A percentile compares a stretch with the other conserved stretches of the same genome.
Evolutionary conservation across 1,139 yeast genomes (phyloP).

Genomic region (Meyerozyma guilliermondii): DNA sequence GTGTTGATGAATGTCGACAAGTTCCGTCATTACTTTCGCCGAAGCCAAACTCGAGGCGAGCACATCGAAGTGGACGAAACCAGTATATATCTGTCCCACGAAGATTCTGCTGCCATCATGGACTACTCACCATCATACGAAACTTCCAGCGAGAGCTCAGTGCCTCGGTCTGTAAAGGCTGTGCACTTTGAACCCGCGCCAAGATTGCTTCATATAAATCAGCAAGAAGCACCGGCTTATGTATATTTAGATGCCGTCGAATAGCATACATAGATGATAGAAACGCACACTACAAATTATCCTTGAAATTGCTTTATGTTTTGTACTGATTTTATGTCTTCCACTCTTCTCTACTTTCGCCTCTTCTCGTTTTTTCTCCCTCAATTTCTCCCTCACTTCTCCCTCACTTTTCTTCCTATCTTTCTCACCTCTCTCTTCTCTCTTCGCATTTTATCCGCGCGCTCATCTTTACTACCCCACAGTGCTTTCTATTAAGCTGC

Average conservation of each 20-base stretch:
- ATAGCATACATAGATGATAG: neutral
- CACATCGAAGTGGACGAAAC: neutral
- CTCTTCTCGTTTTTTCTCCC: too few species aligned
- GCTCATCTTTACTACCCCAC: neutral
- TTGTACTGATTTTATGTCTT: too few species aligned
- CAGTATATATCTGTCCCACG: conserved; percentile 17
- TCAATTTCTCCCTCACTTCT: too few species aligned
- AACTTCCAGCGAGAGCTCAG: neutral
- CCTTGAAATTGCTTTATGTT: too few species aligned
- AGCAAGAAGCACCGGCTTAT: conserved; percentile 1
- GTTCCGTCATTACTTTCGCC: neutral
- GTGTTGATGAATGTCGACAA: conserved; percentile 1
- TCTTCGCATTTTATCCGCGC: too few species aligned
- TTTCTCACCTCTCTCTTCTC: too few species aligned
- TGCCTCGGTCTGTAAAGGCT: neutral
- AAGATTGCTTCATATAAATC: neutral
- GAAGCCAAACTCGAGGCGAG: neutral
- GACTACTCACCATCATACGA: neutral
- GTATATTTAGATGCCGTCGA: conserved; percentile 1
- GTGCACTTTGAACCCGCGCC: neutral
- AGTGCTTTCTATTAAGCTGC: neutral
- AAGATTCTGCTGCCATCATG: conserved; percentile 76
- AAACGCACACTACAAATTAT: too few species aligned
- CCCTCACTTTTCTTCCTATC: too few species aligned
- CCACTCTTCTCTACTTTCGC: too few species aligned